These are phyloP conservation scores for Boletus tomentosulus DNA, from an alignment of 768 basidiomycete genomes.

Conservation along the genomic window DNA sequence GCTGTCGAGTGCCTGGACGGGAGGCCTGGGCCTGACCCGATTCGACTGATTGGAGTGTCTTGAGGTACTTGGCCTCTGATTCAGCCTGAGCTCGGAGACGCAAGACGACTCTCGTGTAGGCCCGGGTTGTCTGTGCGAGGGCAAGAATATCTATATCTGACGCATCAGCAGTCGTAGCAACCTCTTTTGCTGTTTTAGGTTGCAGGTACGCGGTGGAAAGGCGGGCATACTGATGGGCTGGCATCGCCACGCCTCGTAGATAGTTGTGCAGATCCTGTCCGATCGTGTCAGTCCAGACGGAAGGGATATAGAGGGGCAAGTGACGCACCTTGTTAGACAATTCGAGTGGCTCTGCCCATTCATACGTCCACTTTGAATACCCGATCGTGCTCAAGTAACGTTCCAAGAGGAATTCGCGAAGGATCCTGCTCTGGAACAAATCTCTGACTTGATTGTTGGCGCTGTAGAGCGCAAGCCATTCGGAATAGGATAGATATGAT, in stretches of 20 bases:
- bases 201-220: conserved; percentile 57
- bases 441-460: conserved; percentile 52
- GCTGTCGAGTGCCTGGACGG: conserved; percentile 31
- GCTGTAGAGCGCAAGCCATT: conserved; percentile 62
- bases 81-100: conserved; percentile 79
- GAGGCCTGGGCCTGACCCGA: conserved; percentile 19
- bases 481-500: conserved; percentile 62
- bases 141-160: conserved; percentile 40
- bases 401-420: conserved; percentile 66
- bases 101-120: conserved; percentile 77
- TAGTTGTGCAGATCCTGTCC: conserved; percentile 73
- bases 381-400: conserved; percentile 68
- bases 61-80: conserved; percentile 37
- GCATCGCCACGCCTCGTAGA: conserved; percentile 74
- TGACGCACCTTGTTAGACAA: conserved; percentile 57
- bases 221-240: conserved; percentile 66
- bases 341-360: conserved; percentile 55
- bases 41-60: conserved; percentile 9
- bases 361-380: conserved; percentile 59
- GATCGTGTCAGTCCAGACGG: conserved; percentile 7
- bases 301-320: not conserved
- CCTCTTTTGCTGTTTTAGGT: conserved; percentile 38
- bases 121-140: conserved; percentile 59
- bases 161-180: conserved; percentile 25
- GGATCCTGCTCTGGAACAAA: conserved; percentile 44